A percentile compares a stretch with the other conserved stretches of the same genome.
phyloP scores from a whole-genome alignment of 2,329 filamentous ascomycete genomes.

The Cercospora sp. region DNA sequence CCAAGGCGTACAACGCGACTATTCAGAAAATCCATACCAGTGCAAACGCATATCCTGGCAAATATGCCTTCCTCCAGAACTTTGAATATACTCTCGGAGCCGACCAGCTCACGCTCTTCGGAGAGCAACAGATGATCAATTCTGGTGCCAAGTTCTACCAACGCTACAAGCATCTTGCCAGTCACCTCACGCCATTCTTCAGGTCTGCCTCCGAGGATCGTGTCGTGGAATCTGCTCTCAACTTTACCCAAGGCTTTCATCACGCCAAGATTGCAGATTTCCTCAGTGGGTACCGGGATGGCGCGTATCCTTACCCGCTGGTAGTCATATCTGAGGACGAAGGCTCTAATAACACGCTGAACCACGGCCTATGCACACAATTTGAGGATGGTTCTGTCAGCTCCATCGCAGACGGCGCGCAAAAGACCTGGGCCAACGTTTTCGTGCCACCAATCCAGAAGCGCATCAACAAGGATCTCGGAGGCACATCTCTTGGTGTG shows the following conservation, averaged over 20 bases:
- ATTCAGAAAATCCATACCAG: slow-evolving; percentile 65
- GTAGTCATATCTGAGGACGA: slow-evolving; percentile 68
- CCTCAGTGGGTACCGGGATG: slow-evolving; percentile 40
- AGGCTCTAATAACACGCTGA: slow-evolving; percentile 77
- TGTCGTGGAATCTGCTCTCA: slow-evolving; percentile 71
- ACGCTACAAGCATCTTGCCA: slow-evolving; percentile 67
- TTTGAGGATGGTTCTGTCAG: slow-evolving; percentile 65
- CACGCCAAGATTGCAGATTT: slow-evolving; percentile 51
- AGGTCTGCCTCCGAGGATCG: slow-evolving; percentile 69
- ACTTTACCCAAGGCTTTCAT: slow-evolving; percentile 76
- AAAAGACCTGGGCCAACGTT: slow-evolving; percentile 59
- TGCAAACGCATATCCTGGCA: slow-evolving; percentile 57
- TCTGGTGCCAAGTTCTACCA: slow-evolving; percentile 75
- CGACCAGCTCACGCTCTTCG: slow-evolving; percentile 68
- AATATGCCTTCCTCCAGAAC: slow-evolving; percentile 68
- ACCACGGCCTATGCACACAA: slow-evolving; percentile 67
- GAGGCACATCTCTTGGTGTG: slow-evolving; percentile 64
- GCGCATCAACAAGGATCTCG: slow-evolving; percentile 68
- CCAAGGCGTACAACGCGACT: slow-evolving; percentile 61
- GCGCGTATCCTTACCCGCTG: slow-evolving; percentile 55
- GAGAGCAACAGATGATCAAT: slow-evolving; percentile 68
- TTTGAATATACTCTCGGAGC: slow-evolving; percentile 71
- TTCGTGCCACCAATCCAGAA: slow-evolving; percentile 69
- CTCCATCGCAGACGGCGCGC: slow-evolving; percentile 52
- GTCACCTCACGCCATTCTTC: slow-evolving; percentile 64